A percentile compares a stretch with the other conserved stretches of the same genome.
phyloP scores from a whole-genome alignment of 441 rosid genomes.

The Arabidopsis lyrata region DNA sequence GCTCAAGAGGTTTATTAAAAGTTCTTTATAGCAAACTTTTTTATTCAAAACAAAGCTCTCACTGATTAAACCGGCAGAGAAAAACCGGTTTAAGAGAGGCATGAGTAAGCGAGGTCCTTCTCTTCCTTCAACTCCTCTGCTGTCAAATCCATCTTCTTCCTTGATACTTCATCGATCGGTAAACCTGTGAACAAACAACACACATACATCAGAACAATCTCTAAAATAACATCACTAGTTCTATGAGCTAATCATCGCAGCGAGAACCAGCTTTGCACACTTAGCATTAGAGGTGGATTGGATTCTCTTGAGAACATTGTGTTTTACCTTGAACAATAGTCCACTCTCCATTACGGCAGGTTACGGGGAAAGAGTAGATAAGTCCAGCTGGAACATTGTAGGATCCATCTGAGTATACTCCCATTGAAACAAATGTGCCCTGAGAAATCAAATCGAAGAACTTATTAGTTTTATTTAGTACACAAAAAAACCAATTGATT shows the following conservation, averaged over 20 bases:
- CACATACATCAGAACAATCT: constrained; percentile 5
- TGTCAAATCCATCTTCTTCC: constrained; percentile 88
- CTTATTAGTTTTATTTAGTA: background rate
- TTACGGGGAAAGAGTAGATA: constrained; percentile 86
- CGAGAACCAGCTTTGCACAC: background rate
- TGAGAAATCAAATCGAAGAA: constrained; percentile 13
- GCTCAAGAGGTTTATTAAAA: background rate
- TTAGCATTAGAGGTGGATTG: background rate
- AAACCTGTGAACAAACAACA: constrained; percentile 53
- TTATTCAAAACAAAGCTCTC: constrained; percentile 30
- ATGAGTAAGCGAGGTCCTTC: constrained; percentile 90
- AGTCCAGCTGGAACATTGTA: constrained; percentile 86
- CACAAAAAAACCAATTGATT: background rate
- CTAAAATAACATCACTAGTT: background rate
- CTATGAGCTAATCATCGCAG: background rate
- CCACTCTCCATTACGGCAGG: constrained; percentile 82
- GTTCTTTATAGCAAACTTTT: constrained; percentile 4
- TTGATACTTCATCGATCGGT: constrained; percentile 68
- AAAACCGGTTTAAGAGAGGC: constrained; percentile 59
- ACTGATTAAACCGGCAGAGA: constrained; percentile 11
- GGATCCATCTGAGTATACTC: constrained; percentile 89
- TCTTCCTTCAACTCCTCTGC: constrained; percentile 81
- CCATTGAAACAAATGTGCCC: constrained; percentile 83
- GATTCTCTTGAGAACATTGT: background rate
- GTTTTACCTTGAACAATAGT: constrained; percentile 74